Conservation (phyloP, 2,329 filamentous ascomycete species). For the Amphichorda felina region DNA sequence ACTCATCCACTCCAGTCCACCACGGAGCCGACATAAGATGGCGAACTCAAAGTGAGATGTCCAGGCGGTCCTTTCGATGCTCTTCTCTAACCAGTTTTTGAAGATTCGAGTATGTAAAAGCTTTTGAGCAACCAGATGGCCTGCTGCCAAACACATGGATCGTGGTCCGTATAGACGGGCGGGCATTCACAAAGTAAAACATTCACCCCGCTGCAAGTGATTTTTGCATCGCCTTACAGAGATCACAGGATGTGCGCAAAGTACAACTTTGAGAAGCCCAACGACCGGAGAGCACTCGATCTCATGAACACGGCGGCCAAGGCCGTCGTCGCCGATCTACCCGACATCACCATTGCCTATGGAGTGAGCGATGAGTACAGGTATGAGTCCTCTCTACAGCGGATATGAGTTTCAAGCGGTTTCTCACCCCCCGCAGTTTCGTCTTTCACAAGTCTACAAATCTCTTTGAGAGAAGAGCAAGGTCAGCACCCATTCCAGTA, state of each 20-base stretch:
- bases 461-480: conserved; percentile 76
- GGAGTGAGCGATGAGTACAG: conserved; percentile 93
- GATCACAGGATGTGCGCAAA: conserved; percentile 61
- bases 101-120: conserved; percentile 77
- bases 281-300: conserved; percentile 74
- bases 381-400: conserved; percentile 22
- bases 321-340: conserved; percentile 69
- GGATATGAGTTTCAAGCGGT: neutral
- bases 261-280: conserved; percentile 84
- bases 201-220: no score
- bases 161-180: conserved; percentile 84
- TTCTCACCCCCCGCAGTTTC: conserved; percentile 43
- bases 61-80: conserved; percentile 1
- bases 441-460: conserved; percentile 73
- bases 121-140: conserved; percentile 72
- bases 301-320: conserved; percentile 93
- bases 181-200: conserved; percentile 82
- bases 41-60: conserved; percentile 41
- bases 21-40: conserved; percentile 20
- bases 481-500: no score
- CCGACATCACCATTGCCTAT: conserved; percentile 80
- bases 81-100: conserved; percentile 8
- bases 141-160: conserved; percentile 91
- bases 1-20: neutral
- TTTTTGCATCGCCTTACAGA: neutral